Percentiles rank a stretch among this genome's conserved stretches.
Evolutionary conservation across 495 filamentous ascomycete species (phyloP).

Genomic region (Aspergillus sclerotiicarbonarius): DNA sequence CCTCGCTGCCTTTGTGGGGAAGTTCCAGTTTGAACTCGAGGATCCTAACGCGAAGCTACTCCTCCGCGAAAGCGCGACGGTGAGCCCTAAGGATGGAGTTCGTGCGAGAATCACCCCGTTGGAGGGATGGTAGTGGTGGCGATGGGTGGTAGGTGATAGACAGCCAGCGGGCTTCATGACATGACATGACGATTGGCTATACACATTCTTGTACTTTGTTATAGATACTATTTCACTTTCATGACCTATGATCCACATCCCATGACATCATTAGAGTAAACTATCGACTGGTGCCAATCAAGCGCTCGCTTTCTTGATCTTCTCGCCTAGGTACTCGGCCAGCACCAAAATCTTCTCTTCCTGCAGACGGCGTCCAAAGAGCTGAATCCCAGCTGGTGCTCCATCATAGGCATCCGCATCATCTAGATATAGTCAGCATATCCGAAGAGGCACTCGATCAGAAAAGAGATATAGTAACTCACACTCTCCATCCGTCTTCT

Average conservation of each 20-base stretch:
- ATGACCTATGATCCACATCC: no score
- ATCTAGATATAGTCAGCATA: constrained; percentile 35
- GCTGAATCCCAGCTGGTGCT: constrained; percentile 52
- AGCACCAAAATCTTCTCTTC: constrained; percentile 18
- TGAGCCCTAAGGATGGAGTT: constrained; percentile 63
- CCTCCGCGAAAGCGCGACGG: constrained; percentile 59
- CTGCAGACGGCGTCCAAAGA: constrained; percentile 24
- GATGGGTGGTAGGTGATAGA: constrained; percentile 56
- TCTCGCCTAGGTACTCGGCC: constrained; percentile 8
- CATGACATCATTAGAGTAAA: no score
- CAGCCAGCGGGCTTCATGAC: no score
- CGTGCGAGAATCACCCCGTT: constrained; percentile 57
- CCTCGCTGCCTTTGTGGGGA: constrained; percentile 71
- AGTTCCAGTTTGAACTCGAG: constrained; percentile 62
- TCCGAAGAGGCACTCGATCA: not conserved
- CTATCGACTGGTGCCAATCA: no score
- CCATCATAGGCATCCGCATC: constrained; percentile 53
- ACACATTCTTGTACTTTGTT: no score
- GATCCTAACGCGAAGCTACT: constrained; percentile 58
- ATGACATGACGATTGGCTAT: no score
- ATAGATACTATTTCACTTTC: no score
- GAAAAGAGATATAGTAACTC: constrained; percentile 27
- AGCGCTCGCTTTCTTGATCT: not conserved
- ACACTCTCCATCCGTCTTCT: constrained; percentile 49
- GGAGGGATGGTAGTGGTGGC: constrained; percentile 71